Conservation (phyloP, 176 grass and related monocot species). For the Eremochloa ophiuroides region DNA sequence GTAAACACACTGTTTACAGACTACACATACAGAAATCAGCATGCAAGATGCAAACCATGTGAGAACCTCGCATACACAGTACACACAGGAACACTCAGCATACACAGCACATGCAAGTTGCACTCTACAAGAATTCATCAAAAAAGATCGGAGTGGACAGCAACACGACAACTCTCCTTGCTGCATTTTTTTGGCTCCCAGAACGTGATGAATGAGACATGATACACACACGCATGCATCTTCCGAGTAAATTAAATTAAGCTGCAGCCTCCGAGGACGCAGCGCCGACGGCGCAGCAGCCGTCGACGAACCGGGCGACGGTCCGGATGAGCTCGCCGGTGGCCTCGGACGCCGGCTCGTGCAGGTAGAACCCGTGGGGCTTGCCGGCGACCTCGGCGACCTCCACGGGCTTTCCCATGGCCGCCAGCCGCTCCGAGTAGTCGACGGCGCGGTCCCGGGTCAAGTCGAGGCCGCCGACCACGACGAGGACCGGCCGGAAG, state of each 20-base stretch:
- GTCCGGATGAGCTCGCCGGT: slow-evolving; percentile 54
- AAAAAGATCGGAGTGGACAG: too few species aligned
- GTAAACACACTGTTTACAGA: too few species aligned
- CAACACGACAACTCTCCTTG: too few species aligned
- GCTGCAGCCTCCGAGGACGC: neutral
- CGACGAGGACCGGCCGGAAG: slow-evolving; percentile 48
- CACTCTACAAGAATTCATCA: too few species aligned
- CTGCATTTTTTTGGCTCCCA: too few species aligned
- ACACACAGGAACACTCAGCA: too few species aligned
- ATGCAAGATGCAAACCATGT: too few species aligned
- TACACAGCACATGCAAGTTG: too few species aligned
- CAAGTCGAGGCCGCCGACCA: slow-evolving; percentile 64
- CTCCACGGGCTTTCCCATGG: slow-evolving; percentile 65
- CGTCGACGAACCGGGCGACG: slow-evolving; percentile 42
- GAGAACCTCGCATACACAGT: too few species aligned
- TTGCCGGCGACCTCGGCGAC: slow-evolving; percentile 53
- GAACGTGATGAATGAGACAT: too few species aligned
- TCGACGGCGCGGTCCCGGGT: slow-evolving; percentile 59
- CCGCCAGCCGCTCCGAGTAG: slow-evolving; percentile 49
- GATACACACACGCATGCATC: neutral
- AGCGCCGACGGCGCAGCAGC: neutral
- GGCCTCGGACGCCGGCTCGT: slow-evolving; percentile 55
- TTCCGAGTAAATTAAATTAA: neutral
- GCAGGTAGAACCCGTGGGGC: slow-evolving; percentile 88
- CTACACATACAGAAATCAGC: too few species aligned